phyloP scores from a whole-genome alignment of 2,329 filamentous ascomycete genomes.

The Biscogniauxia sp. region DNA sequence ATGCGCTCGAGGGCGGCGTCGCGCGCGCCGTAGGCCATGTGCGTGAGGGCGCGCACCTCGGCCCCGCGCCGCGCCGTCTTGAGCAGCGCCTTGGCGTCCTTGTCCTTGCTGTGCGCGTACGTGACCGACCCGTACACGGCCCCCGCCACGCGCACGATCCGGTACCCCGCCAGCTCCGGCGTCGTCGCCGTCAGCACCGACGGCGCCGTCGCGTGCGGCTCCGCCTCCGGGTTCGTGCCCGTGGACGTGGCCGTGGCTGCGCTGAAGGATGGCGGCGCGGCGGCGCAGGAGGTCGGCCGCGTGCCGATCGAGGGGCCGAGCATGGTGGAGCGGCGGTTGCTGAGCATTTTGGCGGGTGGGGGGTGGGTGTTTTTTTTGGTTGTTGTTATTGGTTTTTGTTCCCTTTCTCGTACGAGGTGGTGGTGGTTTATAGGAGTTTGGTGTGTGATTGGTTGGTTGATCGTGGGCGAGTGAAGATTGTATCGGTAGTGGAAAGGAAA shows the following conservation, averaged over 20 bases:
- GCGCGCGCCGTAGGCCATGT: slow-evolving; percentile 23
- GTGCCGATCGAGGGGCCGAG: slow-evolving; percentile 11
- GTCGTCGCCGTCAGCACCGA: slow-evolving; percentile 23
- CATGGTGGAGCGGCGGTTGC: slow-evolving; percentile 23
- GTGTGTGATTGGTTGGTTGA: background rate
- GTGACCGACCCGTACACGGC: slow-evolving; percentile 23
- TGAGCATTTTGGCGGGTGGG: slow-evolving; percentile 18
- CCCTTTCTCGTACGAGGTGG: background rate
- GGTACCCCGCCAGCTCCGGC: slow-evolving; percentile 22
- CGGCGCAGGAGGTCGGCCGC: slow-evolving; percentile 4
- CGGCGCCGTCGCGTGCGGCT: slow-evolving; percentile 22
- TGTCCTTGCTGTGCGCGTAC: slow-evolving; percentile 15
- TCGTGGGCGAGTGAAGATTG: no score
- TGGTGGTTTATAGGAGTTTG: background rate
- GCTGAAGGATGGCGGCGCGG: slow-evolving; percentile 9
- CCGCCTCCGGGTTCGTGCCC: slow-evolving; percentile 17
- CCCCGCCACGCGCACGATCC: slow-evolving; percentile 18
- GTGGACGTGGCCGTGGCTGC: slow-evolving; percentile 12
- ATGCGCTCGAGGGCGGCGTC: slow-evolving; percentile 25
- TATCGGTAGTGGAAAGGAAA: no score
- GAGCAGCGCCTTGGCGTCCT: slow-evolving; percentile 24
- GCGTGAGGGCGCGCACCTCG: slow-evolving; percentile 23
- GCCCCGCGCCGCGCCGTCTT: slow-evolving; percentile 14
- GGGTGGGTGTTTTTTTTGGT: no score
- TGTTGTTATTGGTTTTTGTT: no score